Evolutionary conservation across 2,329 filamentous ascomycete genomes (phyloP).

Genomic region (Calonectria pseudoturangicola): DNA sequence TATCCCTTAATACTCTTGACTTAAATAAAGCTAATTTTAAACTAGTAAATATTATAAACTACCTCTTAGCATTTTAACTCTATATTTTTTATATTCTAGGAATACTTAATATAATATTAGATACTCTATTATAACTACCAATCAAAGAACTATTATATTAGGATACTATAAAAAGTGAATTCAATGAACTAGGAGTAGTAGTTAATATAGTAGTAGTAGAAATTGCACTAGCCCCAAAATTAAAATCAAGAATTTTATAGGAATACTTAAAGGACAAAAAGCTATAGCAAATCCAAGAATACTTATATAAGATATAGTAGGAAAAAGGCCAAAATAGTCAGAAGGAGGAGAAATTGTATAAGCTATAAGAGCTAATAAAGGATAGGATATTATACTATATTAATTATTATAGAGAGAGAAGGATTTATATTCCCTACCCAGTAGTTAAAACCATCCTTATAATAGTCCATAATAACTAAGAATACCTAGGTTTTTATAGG

Average conservation of each 20-base stretch:
- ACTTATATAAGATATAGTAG: not conserved
- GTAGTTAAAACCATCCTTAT: not conserved
- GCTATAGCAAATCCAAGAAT: not conserved
- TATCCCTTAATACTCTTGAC: not conserved
- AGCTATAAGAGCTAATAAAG: not conserved
- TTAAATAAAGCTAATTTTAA: not conserved
- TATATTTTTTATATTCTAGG: not conserved
- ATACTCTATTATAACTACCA: not conserved
- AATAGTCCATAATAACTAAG: not conserved
- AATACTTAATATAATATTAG: not conserved
- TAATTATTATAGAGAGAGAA: not conserved
- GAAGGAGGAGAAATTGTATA: not conserved
- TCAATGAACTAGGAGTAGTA: not conserved
- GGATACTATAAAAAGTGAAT: not conserved
- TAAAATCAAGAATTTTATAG: not conserved
- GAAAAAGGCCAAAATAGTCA: too few species aligned
- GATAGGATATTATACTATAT: not conserved
- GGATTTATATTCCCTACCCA: not conserved
- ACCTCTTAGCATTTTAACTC: not conserved
- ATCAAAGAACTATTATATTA: not conserved
- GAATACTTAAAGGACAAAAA: not conserved
- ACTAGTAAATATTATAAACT: not conserved
- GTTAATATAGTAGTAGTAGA: not conserved
- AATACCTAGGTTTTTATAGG: not conserved
- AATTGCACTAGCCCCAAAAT: not conserved